These are phyloP conservation scores for Boletus smithii DNA, from an alignment of 1,284 basidiomycete genomes.

Conservation along the genomic window DNA sequence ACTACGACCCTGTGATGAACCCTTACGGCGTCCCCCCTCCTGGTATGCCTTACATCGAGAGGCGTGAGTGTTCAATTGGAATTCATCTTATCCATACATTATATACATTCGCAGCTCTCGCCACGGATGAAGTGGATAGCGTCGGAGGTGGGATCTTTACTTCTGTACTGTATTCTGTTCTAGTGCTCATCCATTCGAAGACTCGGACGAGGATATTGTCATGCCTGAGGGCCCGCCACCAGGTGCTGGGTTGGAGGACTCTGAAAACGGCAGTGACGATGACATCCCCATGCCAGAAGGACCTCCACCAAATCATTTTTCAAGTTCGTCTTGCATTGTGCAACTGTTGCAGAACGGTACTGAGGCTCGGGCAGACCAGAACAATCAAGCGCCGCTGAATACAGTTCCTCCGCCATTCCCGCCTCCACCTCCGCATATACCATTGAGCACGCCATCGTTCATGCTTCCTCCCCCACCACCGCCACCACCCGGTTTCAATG, in stretches of 20 bases:
- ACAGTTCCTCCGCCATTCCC: conserved; percentile 14
- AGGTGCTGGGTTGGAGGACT: conserved; percentile 40
- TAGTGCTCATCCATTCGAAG: conserved; percentile 15
- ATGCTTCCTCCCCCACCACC: conserved; percentile 21
- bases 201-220: conserved; percentile 55
- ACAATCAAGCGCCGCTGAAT: conserved; percentile 15
- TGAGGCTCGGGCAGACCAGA: conserved; percentile 20
- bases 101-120: conserved; percentile 43
- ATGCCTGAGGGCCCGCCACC: conserved; percentile 75
- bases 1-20: conserved; percentile 92
- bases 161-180: conserved; percentile 4
- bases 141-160: conserved; percentile 39
- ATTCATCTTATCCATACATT: conserved; percentile 5
- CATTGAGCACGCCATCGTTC: conserved; percentile 24
- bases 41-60: conserved; percentile 91
- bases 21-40: conserved; percentile 94
- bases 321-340: conserved; percentile 19
- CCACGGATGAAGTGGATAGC: conserved; percentile 60
- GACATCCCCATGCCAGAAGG: conserved; percentile 87
- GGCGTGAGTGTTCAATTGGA: conserved; percentile 52
- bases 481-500: conserved; percentile 22
- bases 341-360: conserved; percentile 5
- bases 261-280: conserved; percentile 54
- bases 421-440: conserved; percentile 36
- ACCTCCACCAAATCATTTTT: conserved; percentile 53